Base-by-base conservation (phyloP, 257 asterid species). In the Fraxinus americana region DNA sequence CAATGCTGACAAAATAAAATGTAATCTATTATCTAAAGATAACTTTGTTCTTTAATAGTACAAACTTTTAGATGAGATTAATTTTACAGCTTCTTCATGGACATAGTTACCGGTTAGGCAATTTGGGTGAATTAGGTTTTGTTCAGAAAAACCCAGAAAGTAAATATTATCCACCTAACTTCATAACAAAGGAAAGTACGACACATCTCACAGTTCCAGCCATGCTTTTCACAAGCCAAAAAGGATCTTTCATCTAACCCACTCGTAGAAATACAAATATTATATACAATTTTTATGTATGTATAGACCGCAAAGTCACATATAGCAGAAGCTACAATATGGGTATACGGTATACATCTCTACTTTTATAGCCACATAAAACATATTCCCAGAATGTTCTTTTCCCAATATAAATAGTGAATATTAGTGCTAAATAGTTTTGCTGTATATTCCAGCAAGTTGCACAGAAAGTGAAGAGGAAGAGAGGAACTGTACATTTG, bases 301-400 rank as follows among this genome's bases (percentile, higher is more conserved):
- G 67, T n/a, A 21, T 7, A 57, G 12, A 57, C 2, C 52, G 19
- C 67, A n/a, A 19, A 52, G 75, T 73, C 39, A 36, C 48, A 32
- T 61, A 63, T 81, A 80, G 79, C 80, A 72, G 76, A 73, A 77
- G 52, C 73, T 75, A 16, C 73, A 71, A 30, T 41, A 25, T 66
- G 38, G 68, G 68, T 30, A 48, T 38, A 54, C 45, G 32, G 43
- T 78, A 25, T 36, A 36, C 38, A 75, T 68, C 78, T 54, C 75
- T 81, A 59, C 13, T 27, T 27, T 41, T 77, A 57, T 77, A 77
- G 80, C 90, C 86, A 81, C 79, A 76, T 73, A 63, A 86, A 83
- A 84, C 90, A 87, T 87, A 87, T 85, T 81, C 91, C 70, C 61
- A 74, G 91, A 87, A 92, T 89, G 95, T 89, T 83, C 88, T 77